These are phyloP conservation scores for Nemophila menziesii DNA, from an alignment of 257 asterid genomes.

Conservation along the genomic window DNA sequence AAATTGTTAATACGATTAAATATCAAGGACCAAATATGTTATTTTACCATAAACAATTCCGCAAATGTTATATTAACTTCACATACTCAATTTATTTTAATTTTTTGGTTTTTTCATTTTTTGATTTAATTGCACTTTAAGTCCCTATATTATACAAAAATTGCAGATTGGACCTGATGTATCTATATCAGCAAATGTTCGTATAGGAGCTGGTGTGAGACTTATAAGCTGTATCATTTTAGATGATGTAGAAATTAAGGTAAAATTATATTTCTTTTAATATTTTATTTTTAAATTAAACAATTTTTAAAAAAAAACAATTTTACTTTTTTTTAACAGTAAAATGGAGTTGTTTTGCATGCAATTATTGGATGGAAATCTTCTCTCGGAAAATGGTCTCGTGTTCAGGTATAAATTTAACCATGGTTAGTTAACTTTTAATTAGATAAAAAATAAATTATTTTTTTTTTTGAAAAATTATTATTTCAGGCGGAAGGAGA, in stretches of 20 bases:
- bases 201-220: constrained; percentile 82
- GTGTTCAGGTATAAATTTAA: constrained; percentile 54
- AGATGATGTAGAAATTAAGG: constrained; percentile 89
- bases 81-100: neutral
- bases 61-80: neutral
- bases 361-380: constrained; percentile 82
- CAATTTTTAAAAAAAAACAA: too few relatives aligned
- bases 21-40: too few relatives aligned
- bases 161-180: constrained; percentile 93
- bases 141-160: too few relatives aligned
- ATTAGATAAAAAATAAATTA: too few relatives aligned
- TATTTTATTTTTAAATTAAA: too few relatives aligned
- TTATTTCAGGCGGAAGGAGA: constrained; percentile 60
- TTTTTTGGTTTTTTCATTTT: constrained; percentile 1
- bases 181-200: constrained; percentile 80
- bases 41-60: too few relatives aligned
- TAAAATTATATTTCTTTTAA: too few relatives aligned
- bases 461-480: too few relatives aligned
- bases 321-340: constrained; percentile 22
- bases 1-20: too few relatives aligned
- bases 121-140: too few relatives aligned
- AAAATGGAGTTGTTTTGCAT: constrained; percentile 65
- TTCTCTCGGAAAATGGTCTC: constrained; percentile 76
- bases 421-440: too few relatives aligned
- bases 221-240: constrained; percentile 73